These are phyloP conservation scores for Metarhizium sp. DNA, from an alignment of 2,329 filamentous ascomycete species.

Conservation along the genomic window DNA sequence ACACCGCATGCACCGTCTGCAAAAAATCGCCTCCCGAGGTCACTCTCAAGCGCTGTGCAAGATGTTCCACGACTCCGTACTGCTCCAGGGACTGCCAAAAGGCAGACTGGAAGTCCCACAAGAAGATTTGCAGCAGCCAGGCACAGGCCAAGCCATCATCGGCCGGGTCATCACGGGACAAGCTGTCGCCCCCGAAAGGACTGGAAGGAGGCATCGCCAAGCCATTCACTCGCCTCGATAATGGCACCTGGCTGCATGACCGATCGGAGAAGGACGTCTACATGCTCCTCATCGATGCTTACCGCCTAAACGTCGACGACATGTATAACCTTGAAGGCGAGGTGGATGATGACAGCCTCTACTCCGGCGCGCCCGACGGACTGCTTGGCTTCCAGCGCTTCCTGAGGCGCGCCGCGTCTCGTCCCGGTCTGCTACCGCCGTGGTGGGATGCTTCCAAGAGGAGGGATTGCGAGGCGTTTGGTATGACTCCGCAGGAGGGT, in stretches of 20 bases:
- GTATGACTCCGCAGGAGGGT: constrained; percentile 19
- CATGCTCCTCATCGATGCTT: constrained; percentile 35
- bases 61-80: constrained; percentile 36
- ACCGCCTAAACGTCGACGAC: constrained; percentile 37
- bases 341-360: constrained; percentile 18
- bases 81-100: constrained; percentile 44
- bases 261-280: constrained; percentile 35
- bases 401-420: constrained; percentile 17
- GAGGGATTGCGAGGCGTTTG: constrained; percentile 26
- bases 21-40: constrained; percentile 17
- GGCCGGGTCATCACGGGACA: background rate
- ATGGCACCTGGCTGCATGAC: constrained; percentile 32
- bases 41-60: constrained; percentile 31
- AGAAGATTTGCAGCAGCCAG: constrained; percentile 28
- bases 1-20: constrained; percentile 17
- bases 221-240: constrained; percentile 31
- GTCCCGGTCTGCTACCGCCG: constrained; percentile 25
- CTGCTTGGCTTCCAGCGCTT: constrained; percentile 27
- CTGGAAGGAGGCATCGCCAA: constrained; percentile 18
- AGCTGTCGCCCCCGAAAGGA: constrained; percentile 15
- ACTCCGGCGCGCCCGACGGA: constrained; percentile 13
- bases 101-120: constrained; percentile 39
- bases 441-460: constrained; percentile 35
- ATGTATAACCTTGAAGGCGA: constrained; percentile 17
- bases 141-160: background rate